These are phyloP conservation scores for Priceomyces fermenticarens DNA, from an alignment of 805 yeast species.

Conservation along the genomic window DNA sequence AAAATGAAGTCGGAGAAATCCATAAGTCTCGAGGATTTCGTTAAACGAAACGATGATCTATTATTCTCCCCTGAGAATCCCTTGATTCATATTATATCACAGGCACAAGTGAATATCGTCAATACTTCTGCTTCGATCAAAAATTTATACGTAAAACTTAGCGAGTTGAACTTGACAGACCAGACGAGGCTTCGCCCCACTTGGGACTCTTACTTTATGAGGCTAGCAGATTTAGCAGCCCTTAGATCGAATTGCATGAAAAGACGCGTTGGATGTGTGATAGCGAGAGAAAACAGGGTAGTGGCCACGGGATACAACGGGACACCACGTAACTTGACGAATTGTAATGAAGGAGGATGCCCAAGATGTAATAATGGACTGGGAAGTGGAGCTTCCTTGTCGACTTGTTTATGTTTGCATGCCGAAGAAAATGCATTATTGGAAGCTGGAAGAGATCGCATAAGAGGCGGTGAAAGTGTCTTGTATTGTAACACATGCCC, in stretches of 20 bases:
- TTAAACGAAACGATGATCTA: constrained; percentile 25
- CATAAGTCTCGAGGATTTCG: constrained; percentile 31
- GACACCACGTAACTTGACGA: constrained; percentile 82
- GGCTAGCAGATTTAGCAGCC: constrained; percentile 89
- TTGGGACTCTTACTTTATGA: constrained; percentile 97
- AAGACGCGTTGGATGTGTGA: constrained; percentile 93
- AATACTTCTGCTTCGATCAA: constrained; percentile 36
- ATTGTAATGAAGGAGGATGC: constrained; percentile 97
- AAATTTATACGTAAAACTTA: constrained; percentile 33
- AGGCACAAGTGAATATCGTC: constrained; percentile 43
- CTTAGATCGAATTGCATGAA: constrained; percentile 95
- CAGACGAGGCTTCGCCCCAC: constrained; percentile 69
- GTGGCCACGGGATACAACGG: constrained; percentile 98
- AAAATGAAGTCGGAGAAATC: constrained; percentile 8
- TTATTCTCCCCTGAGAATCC: constrained; percentile 48
- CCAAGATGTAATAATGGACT: constrained; percentile 76
- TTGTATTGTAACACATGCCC: constrained; percentile 97
- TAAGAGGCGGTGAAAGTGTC: constrained; percentile 53
- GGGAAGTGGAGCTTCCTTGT: constrained; percentile 59
- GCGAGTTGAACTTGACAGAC: constrained; percentile 38
- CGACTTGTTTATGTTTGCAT: constrained; percentile 90
- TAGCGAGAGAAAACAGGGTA: constrained; percentile 80
- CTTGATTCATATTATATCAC: constrained; percentile 57
- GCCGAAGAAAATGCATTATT: constrained; percentile 96
- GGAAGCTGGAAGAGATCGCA: constrained; percentile 90